phyloP scores from a whole-genome alignment of 1,284 basidiomycete genomes.

The Coniferiporia weirii region DNA sequence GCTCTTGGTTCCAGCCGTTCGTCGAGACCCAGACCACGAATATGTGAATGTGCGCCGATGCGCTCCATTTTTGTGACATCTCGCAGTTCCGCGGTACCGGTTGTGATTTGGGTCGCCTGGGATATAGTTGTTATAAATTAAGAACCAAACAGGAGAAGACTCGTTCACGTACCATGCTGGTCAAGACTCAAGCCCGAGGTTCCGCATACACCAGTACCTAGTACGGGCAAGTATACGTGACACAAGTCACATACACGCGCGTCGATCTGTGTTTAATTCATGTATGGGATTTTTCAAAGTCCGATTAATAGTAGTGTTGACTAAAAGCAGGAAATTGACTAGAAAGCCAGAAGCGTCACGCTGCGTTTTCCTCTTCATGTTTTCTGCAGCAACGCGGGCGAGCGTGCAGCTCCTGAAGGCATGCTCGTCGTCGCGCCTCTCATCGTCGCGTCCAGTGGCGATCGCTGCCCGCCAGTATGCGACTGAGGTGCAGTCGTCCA shows the following conservation, averaged over 20 bases:
- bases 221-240: no score
- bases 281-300: no score
- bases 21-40: conserved; percentile 91
- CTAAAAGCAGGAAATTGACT: not conserved
- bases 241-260: no score
- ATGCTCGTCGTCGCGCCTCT: conserved; percentile 5
- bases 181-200: not conserved
- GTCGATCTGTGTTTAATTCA: no score
- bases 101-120: conserved; percentile 65
- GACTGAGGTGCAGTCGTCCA: conserved; percentile 29
- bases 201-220: no score
- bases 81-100: conserved; percentile 70
- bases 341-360: not conserved
- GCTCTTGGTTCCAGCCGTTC: conserved; percentile 85
- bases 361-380: conserved; percentile 15
- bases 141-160: not conserved
- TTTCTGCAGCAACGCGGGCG: conserved; percentile 18
- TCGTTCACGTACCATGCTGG: conserved; percentile 14
- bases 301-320: no score
- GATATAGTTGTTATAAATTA: not conserved
- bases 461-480: conserved; percentile 26
- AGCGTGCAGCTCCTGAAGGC: conserved; percentile 12
- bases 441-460: not conserved
- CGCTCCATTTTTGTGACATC: conserved; percentile 96
- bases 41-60: conserved; percentile 97